These are phyloP conservation scores for Spergularia bocconei DNA, from an alignment of 148 eudicot genomes.

Conservation along the genomic window DNA sequence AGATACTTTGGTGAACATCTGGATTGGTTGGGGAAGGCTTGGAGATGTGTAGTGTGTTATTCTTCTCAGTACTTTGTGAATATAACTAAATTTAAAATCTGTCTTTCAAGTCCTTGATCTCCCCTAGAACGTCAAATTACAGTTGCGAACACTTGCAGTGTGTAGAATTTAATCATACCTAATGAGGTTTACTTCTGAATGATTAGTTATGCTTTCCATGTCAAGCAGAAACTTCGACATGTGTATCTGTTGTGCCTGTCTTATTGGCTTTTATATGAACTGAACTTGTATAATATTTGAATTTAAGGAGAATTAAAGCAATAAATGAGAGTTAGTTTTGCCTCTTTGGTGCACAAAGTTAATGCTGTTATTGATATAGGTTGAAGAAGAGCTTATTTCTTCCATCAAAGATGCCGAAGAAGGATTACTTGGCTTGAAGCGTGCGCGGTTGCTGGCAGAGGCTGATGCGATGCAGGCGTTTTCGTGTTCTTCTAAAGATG, in stretches of 20 bases:
- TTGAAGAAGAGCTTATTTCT: slow-evolving; percentile 74
- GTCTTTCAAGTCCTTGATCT: background rate
- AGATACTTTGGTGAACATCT: background rate
- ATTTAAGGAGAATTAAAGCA: background rate
- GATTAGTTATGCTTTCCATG: background rate
- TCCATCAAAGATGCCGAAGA: slow-evolving; percentile 82
- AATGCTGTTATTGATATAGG: slow-evolving; percentile 31
- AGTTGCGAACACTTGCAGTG: background rate
- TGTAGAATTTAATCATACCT: background rate
- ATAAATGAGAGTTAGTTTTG: background rate
- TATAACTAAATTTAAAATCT: background rate
- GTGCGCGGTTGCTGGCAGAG: slow-evolving; percentile 69
- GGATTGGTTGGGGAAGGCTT: background rate
- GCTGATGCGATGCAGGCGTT: slow-evolving; percentile 55
- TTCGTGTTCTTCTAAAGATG: slow-evolving; percentile 27
- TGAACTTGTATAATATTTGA: background rate
- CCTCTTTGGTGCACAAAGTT: background rate
- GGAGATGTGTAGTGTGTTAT: background rate
- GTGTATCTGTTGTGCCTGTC: background rate
- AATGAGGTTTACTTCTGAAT: background rate
- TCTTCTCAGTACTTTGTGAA: background rate
- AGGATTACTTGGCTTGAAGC: slow-evolving; percentile 76
- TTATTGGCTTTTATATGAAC: background rate
- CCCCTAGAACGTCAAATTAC: background rate
- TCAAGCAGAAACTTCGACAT: background rate